A percentile compares a stretch with the other conserved stretches of the same genome.
Evolutionary conservation across 306 rosid genomes (phyloP).

Genomic region (Glycine soja): DNA sequence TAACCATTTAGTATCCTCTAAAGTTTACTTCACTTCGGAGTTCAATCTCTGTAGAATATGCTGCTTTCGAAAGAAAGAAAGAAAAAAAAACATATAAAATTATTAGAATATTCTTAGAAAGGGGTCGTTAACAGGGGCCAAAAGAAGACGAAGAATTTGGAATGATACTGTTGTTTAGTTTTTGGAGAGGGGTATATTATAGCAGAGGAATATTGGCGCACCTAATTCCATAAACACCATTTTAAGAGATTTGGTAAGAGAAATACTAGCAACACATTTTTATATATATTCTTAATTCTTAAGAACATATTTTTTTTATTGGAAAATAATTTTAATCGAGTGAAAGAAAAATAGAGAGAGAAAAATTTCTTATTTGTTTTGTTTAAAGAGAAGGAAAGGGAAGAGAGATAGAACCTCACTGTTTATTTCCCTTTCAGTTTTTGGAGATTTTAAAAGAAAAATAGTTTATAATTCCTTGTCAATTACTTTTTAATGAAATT

Average conservation of each 20-base stretch:
- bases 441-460: too few species aligned
- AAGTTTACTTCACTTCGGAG: too few species aligned
- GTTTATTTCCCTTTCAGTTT: not conserved
- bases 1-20: not conserved
- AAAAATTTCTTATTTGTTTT: not conserved
- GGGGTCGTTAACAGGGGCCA: not conserved
- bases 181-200: not conserved
- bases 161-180: constrained; percentile 3
- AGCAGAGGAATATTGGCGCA: not conserved
- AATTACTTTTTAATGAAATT: too few species aligned
- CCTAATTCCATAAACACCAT: not conserved
- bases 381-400: not conserved
- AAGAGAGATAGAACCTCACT: not conserved
- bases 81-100: not conserved
- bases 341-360: too few species aligned
- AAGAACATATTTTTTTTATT: too few species aligned
- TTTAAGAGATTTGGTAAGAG: not conserved
- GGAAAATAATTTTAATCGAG: not conserved
- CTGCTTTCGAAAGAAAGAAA: too few species aligned
- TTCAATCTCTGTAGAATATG: too few species aligned
- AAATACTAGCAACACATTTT: not conserved
- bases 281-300: not conserved
- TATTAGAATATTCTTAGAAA: not conserved
- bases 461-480: too few species aligned
- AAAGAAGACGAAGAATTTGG: not conserved